These are phyloP conservation scores for Boletus barrowsii DNA, from an alignment of 768 basidiomycete genomes.

Conservation along the genomic window DNA sequence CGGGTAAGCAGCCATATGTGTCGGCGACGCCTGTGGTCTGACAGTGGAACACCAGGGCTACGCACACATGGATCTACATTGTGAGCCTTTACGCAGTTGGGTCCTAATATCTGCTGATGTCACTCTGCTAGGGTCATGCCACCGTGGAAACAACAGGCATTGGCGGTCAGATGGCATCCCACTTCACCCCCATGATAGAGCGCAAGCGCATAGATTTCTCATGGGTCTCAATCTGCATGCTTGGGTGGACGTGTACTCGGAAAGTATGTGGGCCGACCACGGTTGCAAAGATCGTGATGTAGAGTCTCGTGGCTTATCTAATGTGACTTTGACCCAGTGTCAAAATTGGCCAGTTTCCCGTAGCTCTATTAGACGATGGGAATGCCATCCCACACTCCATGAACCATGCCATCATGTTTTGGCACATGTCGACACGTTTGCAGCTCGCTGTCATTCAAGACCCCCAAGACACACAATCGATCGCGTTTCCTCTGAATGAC, in stretches of 20 bases:
- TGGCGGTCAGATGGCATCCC: background rate
- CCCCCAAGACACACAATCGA: background rate
- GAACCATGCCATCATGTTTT: background rate
- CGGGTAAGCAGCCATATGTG: background rate
- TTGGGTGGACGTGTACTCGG: too few relatives aligned
- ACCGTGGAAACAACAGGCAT: constrained; percentile 1
- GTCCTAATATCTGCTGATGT: background rate
- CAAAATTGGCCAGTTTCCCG: background rate
- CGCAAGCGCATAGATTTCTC: background rate
- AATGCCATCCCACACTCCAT: background rate
- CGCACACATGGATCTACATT: background rate
- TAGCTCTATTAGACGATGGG: background rate
- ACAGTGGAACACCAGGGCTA: background rate
- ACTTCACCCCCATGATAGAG: background rate
- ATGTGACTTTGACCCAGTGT: too few relatives aligned
- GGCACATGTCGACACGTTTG: background rate
- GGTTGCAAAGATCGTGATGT: too few relatives aligned
- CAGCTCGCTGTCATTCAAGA: background rate
- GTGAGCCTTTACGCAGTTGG: background rate
- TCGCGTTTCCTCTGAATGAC: background rate
- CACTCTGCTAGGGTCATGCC: background rate
- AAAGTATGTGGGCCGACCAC: too few relatives aligned
- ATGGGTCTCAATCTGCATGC: background rate
- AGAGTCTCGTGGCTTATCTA: too few relatives aligned
- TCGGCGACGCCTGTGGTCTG: background rate